Percentiles rank a stretch among this genome's conserved stretches.
Evolutionary conservation across 495 filamentous ascomycete species (phyloP).

Genomic region (Amorphotheca resinae): DNA sequence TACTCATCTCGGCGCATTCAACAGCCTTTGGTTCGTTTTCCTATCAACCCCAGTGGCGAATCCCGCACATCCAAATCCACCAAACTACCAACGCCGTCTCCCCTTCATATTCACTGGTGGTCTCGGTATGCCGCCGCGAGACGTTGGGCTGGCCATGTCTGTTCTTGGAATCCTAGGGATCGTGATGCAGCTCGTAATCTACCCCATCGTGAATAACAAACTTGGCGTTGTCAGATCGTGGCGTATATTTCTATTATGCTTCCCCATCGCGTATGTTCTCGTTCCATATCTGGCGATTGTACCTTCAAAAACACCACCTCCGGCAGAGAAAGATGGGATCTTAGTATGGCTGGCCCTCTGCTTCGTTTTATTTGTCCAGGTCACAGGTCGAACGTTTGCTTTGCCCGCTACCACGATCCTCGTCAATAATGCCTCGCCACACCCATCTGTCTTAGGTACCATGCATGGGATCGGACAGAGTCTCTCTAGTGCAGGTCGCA

Average conservation of each 20-base stretch:
- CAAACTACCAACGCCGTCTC: conserved; percentile 26
- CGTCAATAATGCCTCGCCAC: conserved; percentile 71
- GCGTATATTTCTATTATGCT: conserved; percentile 53
- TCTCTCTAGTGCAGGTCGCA: conserved; percentile 55
- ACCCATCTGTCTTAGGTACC: conserved; percentile 67
- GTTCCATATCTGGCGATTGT: conserved; percentile 61
- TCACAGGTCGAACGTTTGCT: conserved; percentile 67
- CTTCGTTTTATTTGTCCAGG: conserved; percentile 57
- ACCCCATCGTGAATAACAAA: conserved; percentile 51
- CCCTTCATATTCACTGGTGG: conserved; percentile 73
- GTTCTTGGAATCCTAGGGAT: conserved; percentile 69
- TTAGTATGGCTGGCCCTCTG: conserved; percentile 58
- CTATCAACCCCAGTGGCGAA: conserved; percentile 67
- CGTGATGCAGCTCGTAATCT: conserved; percentile 60
- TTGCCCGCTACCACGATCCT: conserved; percentile 66
- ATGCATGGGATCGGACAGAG: conserved; percentile 73
- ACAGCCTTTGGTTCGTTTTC: conserved; percentile 74
- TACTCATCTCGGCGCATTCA: conserved; percentile 73
- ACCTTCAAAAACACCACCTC: conserved; percentile 45
- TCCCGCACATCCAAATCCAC: conserved; percentile 31
- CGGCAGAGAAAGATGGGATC: conserved; percentile 49
- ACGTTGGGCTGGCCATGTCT: conserved; percentile 66
- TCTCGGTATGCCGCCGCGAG: conserved; percentile 59
- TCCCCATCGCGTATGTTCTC: conserved; percentile 61
- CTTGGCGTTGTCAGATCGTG: conserved; percentile 57